phyloP scores from a whole-genome alignment of 148 eudicot genomes.

The Spergularia bocconei region DNA sequence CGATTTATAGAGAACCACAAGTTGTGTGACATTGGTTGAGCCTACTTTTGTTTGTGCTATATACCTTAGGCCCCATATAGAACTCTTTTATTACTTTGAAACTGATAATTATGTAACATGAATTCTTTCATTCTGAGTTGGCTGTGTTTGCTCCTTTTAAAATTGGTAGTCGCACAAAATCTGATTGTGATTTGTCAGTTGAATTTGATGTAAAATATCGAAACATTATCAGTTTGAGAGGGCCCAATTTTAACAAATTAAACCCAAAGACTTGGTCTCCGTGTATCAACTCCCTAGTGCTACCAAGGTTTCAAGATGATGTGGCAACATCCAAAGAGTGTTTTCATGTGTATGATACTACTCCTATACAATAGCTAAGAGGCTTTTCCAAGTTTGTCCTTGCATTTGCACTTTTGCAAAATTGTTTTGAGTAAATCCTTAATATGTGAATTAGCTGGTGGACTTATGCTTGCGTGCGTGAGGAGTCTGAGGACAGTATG shows the following conservation, averaged over 20 bases:
- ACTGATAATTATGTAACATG: neutral
- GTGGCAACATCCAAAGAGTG: neutral
- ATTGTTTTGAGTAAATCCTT: too few species aligned
- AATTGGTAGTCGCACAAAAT: neutral
- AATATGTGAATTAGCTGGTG: too few species aligned
- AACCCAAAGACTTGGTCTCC: neutral
- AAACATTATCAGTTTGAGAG: neutral
- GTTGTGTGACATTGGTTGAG: too few species aligned
- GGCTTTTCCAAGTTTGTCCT: too few species aligned
- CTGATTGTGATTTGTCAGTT: neutral
- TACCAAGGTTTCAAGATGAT: neutral
- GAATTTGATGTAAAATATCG: too few species aligned
- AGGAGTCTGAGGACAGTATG: too few species aligned
- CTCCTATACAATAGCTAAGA: neutral
- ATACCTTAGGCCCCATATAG: neutral
- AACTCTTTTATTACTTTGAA: neutral
- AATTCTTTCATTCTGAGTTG: too few species aligned
- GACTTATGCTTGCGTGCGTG: too few species aligned
- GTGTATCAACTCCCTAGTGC: neutral
- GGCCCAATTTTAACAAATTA: neutral
- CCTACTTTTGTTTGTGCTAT: neutral
- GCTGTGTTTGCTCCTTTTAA: too few species aligned
- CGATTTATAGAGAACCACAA: too few species aligned
- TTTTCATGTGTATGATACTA: neutral
- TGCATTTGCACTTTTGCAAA: too few species aligned